A percentile compares a stretch with the other conserved stretches of the same genome.
Evolutionary conservation across 306 rosid genomes (phyloP).

Genomic region (Bauhinia variegata): DNA sequence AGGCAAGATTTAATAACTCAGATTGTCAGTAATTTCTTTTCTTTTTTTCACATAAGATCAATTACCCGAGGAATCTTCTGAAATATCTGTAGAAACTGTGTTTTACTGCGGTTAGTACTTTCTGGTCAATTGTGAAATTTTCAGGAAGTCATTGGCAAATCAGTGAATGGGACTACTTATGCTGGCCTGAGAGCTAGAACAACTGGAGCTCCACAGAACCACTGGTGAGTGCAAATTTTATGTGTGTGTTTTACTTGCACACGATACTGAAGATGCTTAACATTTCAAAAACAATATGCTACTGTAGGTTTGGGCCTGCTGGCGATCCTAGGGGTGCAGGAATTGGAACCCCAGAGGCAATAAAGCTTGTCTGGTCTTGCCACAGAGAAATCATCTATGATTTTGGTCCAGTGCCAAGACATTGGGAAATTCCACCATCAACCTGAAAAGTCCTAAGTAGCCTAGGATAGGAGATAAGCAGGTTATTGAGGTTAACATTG

Average conservation of each 20-base stretch:
- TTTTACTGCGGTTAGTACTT: neutral
- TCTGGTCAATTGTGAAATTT: conserved; percentile 17
- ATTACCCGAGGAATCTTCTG: neutral
- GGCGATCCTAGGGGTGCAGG: conserved; percentile 99
- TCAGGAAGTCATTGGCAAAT: conserved; percentile 86
- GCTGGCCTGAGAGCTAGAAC: conserved; percentile 96
- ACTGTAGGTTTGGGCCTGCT: conserved; percentile 90
- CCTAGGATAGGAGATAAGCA: conserved; percentile 1
- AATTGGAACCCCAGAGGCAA: conserved; percentile 97
- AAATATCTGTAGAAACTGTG: neutral
- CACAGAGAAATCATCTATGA: conserved; percentile 94
- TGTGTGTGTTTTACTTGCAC: neutral
- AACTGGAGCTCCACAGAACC: conserved; percentile 96
- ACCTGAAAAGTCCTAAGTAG: conserved; percentile 45
- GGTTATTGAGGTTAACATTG: conserved; percentile 2
- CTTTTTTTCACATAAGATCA: neutral
- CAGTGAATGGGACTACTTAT: conserved; percentile 92
- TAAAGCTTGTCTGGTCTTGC: conserved; percentile 97
- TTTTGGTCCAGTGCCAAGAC: conserved; percentile 64
- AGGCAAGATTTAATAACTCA: conserved; percentile 56
- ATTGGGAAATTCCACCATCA: conserved; percentile 79
- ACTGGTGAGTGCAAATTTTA: conserved; percentile 59
- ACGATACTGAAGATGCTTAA: conserved; percentile 4
- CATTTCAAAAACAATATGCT: conserved; percentile 30
- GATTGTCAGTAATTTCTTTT: neutral